Percentiles rank a stretch among this genome's conserved stretches.
These are phyloP conservation scores for Hygrophoropsis aurantiaca DNA, from an alignment of 768 basidiomycete genomes.

Conservation along the genomic window DNA sequence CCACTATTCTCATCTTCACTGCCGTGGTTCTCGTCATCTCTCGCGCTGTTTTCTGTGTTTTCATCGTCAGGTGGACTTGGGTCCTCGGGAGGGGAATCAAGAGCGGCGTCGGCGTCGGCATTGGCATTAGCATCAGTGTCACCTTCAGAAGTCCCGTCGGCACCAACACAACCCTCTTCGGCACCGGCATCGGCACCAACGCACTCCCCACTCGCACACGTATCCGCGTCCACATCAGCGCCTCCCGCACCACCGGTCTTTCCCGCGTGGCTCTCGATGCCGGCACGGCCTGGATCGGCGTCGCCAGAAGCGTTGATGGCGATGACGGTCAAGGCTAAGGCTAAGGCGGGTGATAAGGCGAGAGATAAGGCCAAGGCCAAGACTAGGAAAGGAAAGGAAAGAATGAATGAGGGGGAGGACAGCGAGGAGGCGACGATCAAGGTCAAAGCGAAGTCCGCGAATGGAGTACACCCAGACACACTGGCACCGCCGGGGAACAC, in stretches of 20 bases:
- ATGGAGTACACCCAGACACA: no score
- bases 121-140: no score
- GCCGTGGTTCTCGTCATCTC: no score
- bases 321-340: constrained; percentile 27
- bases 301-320: constrained; percentile 38
- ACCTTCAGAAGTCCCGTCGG: no score
- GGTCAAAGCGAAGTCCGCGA: no score
- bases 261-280: constrained; percentile 30
- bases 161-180: background rate
- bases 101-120: no score
- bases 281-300: constrained; percentile 18
- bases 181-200: constrained; percentile 3
- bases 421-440: background rate
- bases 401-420: background rate
- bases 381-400: background rate
- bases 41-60: no score
- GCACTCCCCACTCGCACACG: constrained; percentile 8
- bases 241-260: constrained; percentile 20
- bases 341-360: background rate
- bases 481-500: no score
- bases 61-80: no score
- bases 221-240: constrained; percentile 12
- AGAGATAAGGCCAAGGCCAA: background rate
- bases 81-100: no score
- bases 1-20: no score